Evolutionary conservation across 2,329 filamentous ascomycete species (phyloP).

Genomic region (Fusarium poae): DNA sequence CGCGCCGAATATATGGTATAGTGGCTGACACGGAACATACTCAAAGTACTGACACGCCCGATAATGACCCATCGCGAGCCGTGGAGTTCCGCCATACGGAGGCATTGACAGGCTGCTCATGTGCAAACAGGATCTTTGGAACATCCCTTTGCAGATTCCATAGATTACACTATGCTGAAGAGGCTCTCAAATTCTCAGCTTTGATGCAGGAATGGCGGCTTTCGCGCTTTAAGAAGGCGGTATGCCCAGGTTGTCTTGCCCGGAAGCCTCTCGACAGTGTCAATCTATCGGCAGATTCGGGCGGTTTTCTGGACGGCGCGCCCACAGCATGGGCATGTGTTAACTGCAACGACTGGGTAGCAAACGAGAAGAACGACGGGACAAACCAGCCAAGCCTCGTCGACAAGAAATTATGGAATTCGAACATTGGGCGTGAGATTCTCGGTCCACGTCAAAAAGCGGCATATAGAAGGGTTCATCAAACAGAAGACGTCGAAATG

Average conservation of each 20-base stretch:
- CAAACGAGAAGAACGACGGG: slow-evolving; percentile 44
- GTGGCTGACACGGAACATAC: neutral
- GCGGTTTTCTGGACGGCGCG: slow-evolving; percentile 21
- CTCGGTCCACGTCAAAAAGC: slow-evolving; percentile 11
- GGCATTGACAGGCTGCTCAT: slow-evolving; percentile 56
- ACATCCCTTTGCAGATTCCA: slow-evolving; percentile 54
- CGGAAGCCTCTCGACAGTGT: slow-evolving; percentile 22
- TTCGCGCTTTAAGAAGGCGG: slow-evolving; percentile 37
- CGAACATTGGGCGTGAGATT: slow-evolving; percentile 9
- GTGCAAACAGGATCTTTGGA: slow-evolving; percentile 53
- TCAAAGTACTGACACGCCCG: slow-evolving; percentile 7
- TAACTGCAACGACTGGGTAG: slow-evolving; percentile 52
- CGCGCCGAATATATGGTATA: slow-evolving; percentile 49
- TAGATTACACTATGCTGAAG: slow-evolving; percentile 49
- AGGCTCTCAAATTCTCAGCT: slow-evolving; percentile 41
- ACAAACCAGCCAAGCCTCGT: slow-evolving; percentile 39
- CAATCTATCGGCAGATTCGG: slow-evolving; percentile 35
- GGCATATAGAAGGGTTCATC: slow-evolving; percentile 1
- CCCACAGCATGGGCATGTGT: slow-evolving; percentile 52
- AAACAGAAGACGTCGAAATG: slow-evolving; percentile 22
- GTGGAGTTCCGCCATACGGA: slow-evolving; percentile 27
- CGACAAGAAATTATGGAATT: slow-evolving; percentile 36
- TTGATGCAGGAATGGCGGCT: slow-evolving; percentile 49
- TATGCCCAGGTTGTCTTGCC: slow-evolving; percentile 53
- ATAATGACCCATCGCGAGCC: neutral